Percentiles rank a stretch among this genome's conserved stretches.
These are phyloP conservation scores for Rhizophagus prolifer DNA, from an alignment of 192 early-diverging fungal genomes.

Conservation along the genomic window DNA sequence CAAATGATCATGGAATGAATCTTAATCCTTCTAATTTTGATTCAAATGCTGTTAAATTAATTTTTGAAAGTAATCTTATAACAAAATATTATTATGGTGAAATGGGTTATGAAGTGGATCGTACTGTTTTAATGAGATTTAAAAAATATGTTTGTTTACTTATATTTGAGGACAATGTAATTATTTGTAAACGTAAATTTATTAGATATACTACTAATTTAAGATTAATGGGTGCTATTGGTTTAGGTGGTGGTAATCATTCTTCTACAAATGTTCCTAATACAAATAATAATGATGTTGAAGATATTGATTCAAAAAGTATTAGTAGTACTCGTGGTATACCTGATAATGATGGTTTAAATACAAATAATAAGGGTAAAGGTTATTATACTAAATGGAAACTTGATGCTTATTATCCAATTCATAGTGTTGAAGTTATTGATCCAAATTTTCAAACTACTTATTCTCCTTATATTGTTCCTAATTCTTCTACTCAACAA, in stretches of 20 bases:
- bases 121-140: constrained; percentile 54
- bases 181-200: constrained; percentile 71
- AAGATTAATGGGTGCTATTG: constrained; percentile 37
- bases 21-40: constrained; percentile 61
- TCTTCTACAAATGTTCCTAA: constrained; percentile 32
- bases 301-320: constrained; percentile 46
- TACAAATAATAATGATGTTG: constrained; percentile 29
- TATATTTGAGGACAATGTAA: constrained; percentile 63
- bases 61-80: constrained; percentile 55
- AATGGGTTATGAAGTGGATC: constrained; percentile 65
- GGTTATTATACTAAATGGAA: constrained; percentile 76
- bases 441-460: constrained; percentile 37
- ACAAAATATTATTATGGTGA: constrained; percentile 66
- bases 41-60: constrained; percentile 47
- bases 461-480: constrained; percentile 41
- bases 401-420: constrained; percentile 58
- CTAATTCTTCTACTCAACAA: constrained; percentile 22
- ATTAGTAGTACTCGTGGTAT: constrained; percentile 44
- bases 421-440: constrained; percentile 57
- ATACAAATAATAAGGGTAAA: constrained; percentile 45
- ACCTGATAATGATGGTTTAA: constrained; percentile 33
- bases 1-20: constrained; percentile 48
- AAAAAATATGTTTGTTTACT: constrained; percentile 63
- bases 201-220: constrained; percentile 39
- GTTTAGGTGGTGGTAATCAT: constrained; percentile 31